Base-by-base conservation (phyloP, 108 stramenopile genomes). In the Pseudonitzschia delicatissima region DNA sequence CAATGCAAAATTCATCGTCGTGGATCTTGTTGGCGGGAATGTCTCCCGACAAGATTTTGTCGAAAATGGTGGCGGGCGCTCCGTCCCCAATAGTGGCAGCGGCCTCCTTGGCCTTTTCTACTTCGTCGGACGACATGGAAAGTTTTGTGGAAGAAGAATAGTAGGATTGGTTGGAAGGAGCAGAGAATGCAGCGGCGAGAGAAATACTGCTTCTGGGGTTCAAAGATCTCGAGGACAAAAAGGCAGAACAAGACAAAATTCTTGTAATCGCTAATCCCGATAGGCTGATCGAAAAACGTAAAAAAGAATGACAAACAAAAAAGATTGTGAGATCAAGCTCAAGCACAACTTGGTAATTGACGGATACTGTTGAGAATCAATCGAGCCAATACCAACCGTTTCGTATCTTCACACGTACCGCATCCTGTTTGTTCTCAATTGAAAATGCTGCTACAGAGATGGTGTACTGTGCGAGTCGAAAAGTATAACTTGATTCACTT, bases 1-100 rank as follows among this genome's bases (percentile, higher is more conserved):
- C 97, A 44, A 93, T 66, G 62, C 83, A 84, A 42, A 79, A 28
- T 27, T 98, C 96, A 64, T 99, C 98, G 42, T 97, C 96, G 83
- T 96, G 93, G 47, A 98, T 95, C 49, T 90, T 91, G 36, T 85
- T 72, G 34, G 93, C 82, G 12, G 83, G 68, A 75, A 84, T 85
- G 29, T 93, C 84, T 35, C 87, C 91, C 34, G 71, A 61, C 36
- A 98, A 58, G 49, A 99, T 90, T 66, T 98, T 97, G 74, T 98
- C 97, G 76, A 99, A 99, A 25, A 97, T 82, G 4, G 98, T 97
- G 25, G 76, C 50, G 12, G 87, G 82, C 11, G 40, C 8, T 57
- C 84, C 87, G 47, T 85, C 88, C n/a, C 84, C 85, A 47, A 82
- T 84, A 31, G 40, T 28, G 27, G 74, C 74, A 17, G 79, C 33